Conservation (phyloP, 805 yeast species). For the Lipomyces sp. region DNA sequence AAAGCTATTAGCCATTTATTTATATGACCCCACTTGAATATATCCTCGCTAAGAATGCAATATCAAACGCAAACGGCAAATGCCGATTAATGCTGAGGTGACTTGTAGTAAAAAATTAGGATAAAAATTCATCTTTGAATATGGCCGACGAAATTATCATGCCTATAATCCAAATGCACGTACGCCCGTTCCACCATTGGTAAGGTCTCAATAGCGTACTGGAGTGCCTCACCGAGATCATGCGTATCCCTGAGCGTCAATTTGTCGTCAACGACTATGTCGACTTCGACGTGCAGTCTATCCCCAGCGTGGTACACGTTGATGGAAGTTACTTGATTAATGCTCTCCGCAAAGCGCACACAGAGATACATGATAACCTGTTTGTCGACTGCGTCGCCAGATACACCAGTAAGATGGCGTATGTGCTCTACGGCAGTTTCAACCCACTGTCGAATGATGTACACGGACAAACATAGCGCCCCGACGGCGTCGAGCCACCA, state of each 20-base stretch:
- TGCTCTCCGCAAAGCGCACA: slow-evolving; percentile 61
- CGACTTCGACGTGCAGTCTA: slow-evolving; percentile 66
- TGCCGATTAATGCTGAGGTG: neutral
- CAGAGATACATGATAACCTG: slow-evolving; percentile 63
- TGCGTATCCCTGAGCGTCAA: slow-evolving; percentile 61
- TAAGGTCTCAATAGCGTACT: slow-evolving; percentile 66
- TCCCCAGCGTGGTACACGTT: slow-evolving; percentile 70
- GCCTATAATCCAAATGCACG: slow-evolving; percentile 62
- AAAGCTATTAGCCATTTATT: no score
- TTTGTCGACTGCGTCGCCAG: slow-evolving; percentile 58
- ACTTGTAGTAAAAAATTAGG: neutral
- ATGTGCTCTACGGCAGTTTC: slow-evolving; percentile 61
- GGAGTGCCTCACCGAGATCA: slow-evolving; percentile 70
- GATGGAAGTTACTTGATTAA: slow-evolving; percentile 59
- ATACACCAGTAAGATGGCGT: slow-evolving; percentile 64
- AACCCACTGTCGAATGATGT: slow-evolving; percentile 61
- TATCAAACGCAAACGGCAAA: neutral
- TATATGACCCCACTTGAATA: no score
- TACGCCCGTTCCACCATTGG: slow-evolving; percentile 70
- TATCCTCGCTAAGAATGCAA: neutral
- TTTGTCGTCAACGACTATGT: slow-evolving; percentile 55
- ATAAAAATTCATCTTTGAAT: slow-evolving; percentile 40
- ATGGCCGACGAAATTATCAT: slow-evolving; percentile 49
- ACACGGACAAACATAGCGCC: slow-evolving; percentile 58
- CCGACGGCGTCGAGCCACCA: slow-evolving; percentile 65